These are phyloP conservation scores for Suillus alpinus DNA, from an alignment of 768 basidiomycete genomes.

Conservation along the genomic window DNA sequence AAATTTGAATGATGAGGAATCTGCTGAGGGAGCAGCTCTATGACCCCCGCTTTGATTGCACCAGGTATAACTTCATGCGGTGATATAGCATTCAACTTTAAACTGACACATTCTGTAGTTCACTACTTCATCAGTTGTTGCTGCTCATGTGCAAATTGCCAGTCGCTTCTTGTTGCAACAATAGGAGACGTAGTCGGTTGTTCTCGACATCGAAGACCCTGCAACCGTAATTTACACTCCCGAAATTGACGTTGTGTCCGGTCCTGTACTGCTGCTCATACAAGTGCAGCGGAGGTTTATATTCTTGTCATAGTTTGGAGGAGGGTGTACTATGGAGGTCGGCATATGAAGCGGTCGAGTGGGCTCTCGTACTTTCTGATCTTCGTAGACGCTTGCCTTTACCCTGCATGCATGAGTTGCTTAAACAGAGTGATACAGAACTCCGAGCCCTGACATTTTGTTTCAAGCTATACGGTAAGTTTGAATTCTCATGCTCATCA, in stretches of 20 bases:
- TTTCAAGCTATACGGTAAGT: too few relatives aligned
- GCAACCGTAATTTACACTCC: not conserved
- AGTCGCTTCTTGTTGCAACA: not conserved
- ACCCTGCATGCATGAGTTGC: not conserved
- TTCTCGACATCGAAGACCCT: not conserved
- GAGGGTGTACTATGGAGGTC: not conserved
- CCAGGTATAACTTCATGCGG: not conserved
- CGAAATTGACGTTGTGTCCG: not conserved
- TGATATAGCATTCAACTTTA: not conserved
- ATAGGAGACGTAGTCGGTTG: not conserved
- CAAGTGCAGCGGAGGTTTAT: not conserved
- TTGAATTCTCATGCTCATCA: not conserved
- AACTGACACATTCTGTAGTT: not conserved
- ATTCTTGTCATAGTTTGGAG: not conserved
- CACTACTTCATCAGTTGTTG: not conserved
- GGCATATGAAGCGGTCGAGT: not conserved
- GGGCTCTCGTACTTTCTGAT: not conserved
- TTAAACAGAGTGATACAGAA: not conserved
- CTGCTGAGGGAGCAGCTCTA: not conserved
- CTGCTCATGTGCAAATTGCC: not conserved
- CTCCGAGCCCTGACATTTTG: not conserved
- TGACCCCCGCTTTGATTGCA: not conserved
- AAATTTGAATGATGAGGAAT: not conserved
- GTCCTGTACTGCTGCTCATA: not conserved
- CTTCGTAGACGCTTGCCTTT: not conserved